phyloP scores from a whole-genome alignment of 2,329 filamentous ascomycete genomes.

The Chalaropsis thielavioides region DNA sequence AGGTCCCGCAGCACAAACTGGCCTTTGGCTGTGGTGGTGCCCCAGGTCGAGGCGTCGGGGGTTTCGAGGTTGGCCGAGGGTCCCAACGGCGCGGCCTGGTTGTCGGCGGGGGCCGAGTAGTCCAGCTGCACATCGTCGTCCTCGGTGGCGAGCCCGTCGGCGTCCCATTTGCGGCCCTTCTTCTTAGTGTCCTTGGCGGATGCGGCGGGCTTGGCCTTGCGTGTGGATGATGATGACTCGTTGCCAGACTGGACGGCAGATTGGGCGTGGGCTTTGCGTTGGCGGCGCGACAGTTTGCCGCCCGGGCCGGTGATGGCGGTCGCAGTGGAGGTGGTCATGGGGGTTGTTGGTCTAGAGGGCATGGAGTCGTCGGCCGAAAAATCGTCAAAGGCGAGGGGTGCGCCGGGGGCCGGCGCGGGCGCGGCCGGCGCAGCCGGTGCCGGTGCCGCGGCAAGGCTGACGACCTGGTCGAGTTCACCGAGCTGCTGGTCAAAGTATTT shows the following conservation, averaged over 20 bases:
- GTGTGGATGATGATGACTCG: constrained; percentile 41
- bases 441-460: constrained; percentile 20
- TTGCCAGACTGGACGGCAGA: constrained; percentile 68
- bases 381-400: constrained; percentile 5
- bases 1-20: constrained; percentile 90
- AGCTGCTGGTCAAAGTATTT: constrained; percentile 91
- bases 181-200: constrained; percentile 55
- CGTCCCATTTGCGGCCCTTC: constrained; percentile 84
- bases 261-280: constrained; percentile 51
- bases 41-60: constrained; percentile 70
- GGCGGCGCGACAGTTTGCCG: constrained; percentile 64
- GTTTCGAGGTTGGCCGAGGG: constrained; percentile 52
- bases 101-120: constrained; percentile 59
- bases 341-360: constrained; percentile 66
- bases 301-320: constrained; percentile 61
- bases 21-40: constrained; percentile 68
- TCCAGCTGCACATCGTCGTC: constrained; percentile 69
- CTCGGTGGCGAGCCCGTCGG: constrained; percentile 74
- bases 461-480: constrained; percentile 56
- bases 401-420: constrained; percentile 20
- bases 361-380: constrained; percentile 22
- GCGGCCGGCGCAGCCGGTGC: constrained; percentile 20
- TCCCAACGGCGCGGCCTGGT: constrained; percentile 34
- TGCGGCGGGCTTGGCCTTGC: constrained; percentile 39
- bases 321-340: constrained; percentile 45